These are phyloP conservation scores for Plasmodium gaboni DNA, from an alignment of 169 alveolate species.

Conservation along the genomic window DNA sequence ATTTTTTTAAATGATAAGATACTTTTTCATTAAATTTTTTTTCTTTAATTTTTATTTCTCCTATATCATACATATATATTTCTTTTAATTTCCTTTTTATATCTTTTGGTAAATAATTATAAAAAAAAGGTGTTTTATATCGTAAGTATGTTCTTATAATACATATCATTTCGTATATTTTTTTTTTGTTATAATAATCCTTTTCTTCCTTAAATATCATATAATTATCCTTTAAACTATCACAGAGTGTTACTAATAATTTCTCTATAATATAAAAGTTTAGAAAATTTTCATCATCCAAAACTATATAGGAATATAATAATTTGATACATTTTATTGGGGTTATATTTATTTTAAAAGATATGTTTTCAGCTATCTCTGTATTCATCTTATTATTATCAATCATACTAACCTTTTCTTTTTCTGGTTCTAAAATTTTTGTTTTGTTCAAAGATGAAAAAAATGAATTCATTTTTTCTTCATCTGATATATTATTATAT, in stretches of 20 bases:
- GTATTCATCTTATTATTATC: neutral
- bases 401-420: neutral
- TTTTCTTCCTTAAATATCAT: conserved; percentile 12
- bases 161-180: conserved; percentile 23
- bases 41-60: conserved; percentile 31
- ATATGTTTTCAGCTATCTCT: neutral
- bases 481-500: too few species aligned
- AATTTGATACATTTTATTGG: conserved; percentile 24
- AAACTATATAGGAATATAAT: conserved; percentile 23
- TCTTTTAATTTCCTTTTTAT: conserved; percentile 35
- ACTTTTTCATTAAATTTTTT: conserved; percentile 69
- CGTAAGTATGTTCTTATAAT: conserved; percentile 41
- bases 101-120: conserved; percentile 40
- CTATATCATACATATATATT: conserved; percentile 8
- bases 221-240: conserved; percentile 13
- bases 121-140: conserved; percentile 46
- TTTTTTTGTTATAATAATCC: neutral
- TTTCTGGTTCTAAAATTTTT: neutral
- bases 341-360: conserved; percentile 14
- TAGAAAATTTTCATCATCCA: conserved; percentile 60
- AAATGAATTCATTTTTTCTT: neutral
- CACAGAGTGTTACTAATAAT: conserved; percentile 20
- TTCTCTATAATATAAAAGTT: conserved; percentile 43
- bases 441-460: neutral
- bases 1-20: conserved; percentile 81